Conservation (phyloP, 1,284 basidiomycete species). For the Tilletia caries region DNA sequence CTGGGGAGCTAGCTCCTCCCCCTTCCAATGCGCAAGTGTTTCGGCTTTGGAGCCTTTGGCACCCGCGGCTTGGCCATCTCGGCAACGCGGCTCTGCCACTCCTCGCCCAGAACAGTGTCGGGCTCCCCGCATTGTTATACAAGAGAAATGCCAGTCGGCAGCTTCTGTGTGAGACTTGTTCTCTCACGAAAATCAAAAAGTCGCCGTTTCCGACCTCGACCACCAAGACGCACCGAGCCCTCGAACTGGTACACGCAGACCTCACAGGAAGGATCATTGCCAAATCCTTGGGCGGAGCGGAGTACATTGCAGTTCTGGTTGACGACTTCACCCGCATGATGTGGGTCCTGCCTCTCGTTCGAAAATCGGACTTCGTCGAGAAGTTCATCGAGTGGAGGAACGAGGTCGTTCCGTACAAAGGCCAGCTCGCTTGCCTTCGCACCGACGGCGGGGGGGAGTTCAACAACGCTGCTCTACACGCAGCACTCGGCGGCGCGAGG, state of each 20-base stretch:
- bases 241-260: background rate
- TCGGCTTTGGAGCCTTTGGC: background rate
- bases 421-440: background rate
- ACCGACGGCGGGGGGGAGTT: background rate
- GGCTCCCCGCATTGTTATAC: background rate
- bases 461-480: background rate
- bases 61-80: background rate
- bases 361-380: background rate
- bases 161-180: background rate
- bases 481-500: background rate
- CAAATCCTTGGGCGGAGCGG: background rate
- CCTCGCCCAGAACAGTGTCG: background rate
- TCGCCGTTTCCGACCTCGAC: background rate
- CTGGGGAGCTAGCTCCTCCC: background rate
- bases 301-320: background rate
- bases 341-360: background rate
- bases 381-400: background rate
- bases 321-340: background rate
- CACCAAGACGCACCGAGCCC: background rate
- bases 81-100: background rate
- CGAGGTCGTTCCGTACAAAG: background rate
- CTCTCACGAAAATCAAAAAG: background rate
- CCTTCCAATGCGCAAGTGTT: background rate
- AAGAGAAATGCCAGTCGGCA: background rate
- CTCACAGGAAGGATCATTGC: background rate